phyloP scores from a whole-genome alignment of 169 alveolate species.

The Theileria luwenshuni region DNA sequence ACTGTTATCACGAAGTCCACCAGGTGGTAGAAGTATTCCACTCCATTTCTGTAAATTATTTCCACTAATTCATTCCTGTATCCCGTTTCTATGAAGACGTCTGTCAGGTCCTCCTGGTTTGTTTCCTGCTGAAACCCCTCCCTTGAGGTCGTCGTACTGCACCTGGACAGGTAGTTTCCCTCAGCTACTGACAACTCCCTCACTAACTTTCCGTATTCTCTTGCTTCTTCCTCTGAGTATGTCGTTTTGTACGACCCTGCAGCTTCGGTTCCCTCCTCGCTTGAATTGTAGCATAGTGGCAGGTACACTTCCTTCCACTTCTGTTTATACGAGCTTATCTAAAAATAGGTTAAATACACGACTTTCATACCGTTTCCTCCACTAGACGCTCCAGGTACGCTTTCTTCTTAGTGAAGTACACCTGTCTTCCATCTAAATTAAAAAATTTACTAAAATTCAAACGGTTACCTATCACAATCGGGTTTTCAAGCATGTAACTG shows the following conservation, averaged over 20 bases:
- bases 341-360: not conserved
- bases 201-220: not conserved
- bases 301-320: slow-evolving; percentile 15
- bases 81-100: slow-evolving; percentile 19
- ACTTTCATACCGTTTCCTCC: not conserved
- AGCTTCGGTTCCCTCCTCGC: not conserved
- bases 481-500: slow-evolving; percentile 14
- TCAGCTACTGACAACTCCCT: not conserved
- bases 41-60: slow-evolving; percentile 30
- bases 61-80: slow-evolving; percentile 28
- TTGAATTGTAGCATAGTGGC: not conserved
- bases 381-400: slow-evolving; percentile 5
- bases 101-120: slow-evolving; percentile 14
- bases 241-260: not conserved
- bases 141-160: not conserved
- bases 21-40: slow-evolving; percentile 36
- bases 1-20: slow-evolving; percentile 47
- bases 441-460: not conserved
- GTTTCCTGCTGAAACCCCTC: not conserved
- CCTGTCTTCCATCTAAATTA: slow-evolving; percentile 2
- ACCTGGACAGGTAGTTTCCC: not conserved
- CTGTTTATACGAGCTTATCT: slow-evolving; percentile 1
- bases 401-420: slow-evolving; percentile 16
- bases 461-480: not conserved
- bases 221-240: not conserved